Base-by-base conservation (phyloP, 257 asterid species). In the Misopates orontium region DNA sequence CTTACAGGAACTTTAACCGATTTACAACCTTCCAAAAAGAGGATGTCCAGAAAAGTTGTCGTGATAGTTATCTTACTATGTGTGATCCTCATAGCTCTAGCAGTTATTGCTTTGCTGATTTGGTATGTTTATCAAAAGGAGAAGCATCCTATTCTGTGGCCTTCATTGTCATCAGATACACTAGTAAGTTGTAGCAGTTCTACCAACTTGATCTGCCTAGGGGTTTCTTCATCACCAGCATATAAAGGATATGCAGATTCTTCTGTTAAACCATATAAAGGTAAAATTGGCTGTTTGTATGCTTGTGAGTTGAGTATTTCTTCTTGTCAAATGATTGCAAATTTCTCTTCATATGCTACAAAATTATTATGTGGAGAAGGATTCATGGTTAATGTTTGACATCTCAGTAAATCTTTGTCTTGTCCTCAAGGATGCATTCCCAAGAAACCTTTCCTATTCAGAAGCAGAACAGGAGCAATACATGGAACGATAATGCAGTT, bases 401-500 rank as follows among this genome's bases (percentile, higher is more conserved):
- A 39, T 44, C 18, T 67, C 56, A 51, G 54, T 17, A 22, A 5
- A 56, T 64, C 58, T 24, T 72, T 42, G 42, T 70, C 67, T 62
- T 71, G 67, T 67, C 56, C 28, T 67, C 63, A 74, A 93, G 99
- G 99, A 56, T 90, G 96, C 84, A 68, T 87, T 68, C 95, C 92
- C 14, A 87, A 60, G 80, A 72, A 73, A 60, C 72, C 84, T 10
- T 65, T 71, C 71, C 67, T 75, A 55, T 76, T 80, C 71, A 68
- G 79, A 80, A 80, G 80, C 70, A 87, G 76, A 71, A 66, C 70
- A 7, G 88, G 84, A 66, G 73, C 87, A 57, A 56, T 84, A 56
- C 87, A 79, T 0, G 98, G 95, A 80, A 72, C 77, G 1, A 79
- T 88, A 41, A 68, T 77, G 55, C 85, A 80, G 19, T 94, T 90